Conservation (phyloP, 2,329 filamentous ascomycete genomes). For the Phaeoacremonium minimum region DNA sequence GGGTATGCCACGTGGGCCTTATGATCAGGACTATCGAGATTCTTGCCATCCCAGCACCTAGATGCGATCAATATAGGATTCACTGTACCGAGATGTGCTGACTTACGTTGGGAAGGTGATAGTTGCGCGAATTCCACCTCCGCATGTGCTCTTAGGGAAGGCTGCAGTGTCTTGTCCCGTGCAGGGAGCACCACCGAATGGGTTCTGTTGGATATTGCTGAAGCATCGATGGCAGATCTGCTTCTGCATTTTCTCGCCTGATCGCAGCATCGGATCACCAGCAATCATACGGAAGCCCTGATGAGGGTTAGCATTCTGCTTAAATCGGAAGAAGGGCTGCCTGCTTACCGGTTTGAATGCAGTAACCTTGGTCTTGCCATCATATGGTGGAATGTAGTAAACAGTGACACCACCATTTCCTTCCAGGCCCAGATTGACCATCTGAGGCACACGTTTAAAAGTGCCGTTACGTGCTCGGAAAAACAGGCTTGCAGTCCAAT, state of each 20-base stretch:
- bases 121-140: conserved; percentile 34
- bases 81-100: conserved; percentile 5
- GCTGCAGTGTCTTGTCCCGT: conserved; percentile 26
- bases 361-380: conserved; percentile 25
- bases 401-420: conserved; percentile 28
- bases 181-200: conserved; percentile 18
- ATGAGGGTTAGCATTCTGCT: background rate
- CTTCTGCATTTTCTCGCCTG: conserved; percentile 2
- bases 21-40: conserved; percentile 42
- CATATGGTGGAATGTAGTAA: conserved; percentile 30
- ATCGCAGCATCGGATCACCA: conserved; percentile 18
- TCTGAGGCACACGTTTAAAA: conserved; percentile 27
- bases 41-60: conserved; percentile 52
- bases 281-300: conserved; percentile 28
- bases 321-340: background rate
- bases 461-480: conserved; percentile 16
- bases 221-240: conserved; percentile 17
- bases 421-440: conserved; percentile 25
- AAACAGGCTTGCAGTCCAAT: conserved; percentile 21
- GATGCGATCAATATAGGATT: conserved; percentile 8
- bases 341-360: conserved; percentile 29
- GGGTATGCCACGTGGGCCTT: conserved; percentile 41
- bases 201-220: conserved; percentile 17
- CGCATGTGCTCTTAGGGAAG: conserved; percentile 30
- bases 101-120: conserved; percentile 32